Evolutionary conservation across 495 filamentous ascomycete genomes (phyloP).

Genomic region (Aeminium ludgeri): DNA sequence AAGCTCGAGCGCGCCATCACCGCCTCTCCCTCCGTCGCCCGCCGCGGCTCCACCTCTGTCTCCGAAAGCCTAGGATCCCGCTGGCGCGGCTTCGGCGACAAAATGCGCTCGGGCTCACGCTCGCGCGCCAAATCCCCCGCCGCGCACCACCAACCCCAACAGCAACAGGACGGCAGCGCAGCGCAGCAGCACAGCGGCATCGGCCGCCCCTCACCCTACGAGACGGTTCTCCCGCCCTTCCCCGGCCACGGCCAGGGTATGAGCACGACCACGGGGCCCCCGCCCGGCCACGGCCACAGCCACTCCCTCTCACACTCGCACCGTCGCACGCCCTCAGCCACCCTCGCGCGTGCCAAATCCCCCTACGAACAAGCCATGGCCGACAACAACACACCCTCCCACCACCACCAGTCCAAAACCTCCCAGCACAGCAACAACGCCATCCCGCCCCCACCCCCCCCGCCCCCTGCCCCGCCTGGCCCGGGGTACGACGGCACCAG

Average conservation of each 20-base stretch:
- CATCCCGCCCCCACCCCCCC: slow-evolving; percentile 14
- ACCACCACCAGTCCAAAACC: too few species aligned
- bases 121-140: slow-evolving; percentile 24
- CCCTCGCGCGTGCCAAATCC: slow-evolving; percentile 12
- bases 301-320: too few species aligned
- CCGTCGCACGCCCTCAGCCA: too few species aligned
- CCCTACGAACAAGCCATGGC: slow-evolving; percentile 18
- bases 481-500: background rate
- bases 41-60: slow-evolving; percentile 24
- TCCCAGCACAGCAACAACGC: slow-evolving; percentile 6
- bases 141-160: too few species aligned
- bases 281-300: too few species aligned
- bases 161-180: too few species aligned
- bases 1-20: slow-evolving; percentile 14
- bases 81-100: slow-evolving; percentile 22
- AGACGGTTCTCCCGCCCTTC: slow-evolving; percentile 22
- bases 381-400: slow-evolving; percentile 7
- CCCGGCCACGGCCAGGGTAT: slow-evolving; percentile 15
- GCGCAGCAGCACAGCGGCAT: slow-evolving; percentile 6
- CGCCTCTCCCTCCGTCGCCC: slow-evolving; percentile 17
- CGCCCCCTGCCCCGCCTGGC: slow-evolving; percentile 2
- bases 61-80: slow-evolving; percentile 25
- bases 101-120: slow-evolving; percentile 26
- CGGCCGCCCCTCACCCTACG: slow-evolving; percentile 18
- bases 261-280: too few species aligned